Conservation (phyloP, 768 basidiomycete genomes). For the Boletus rubroflammeus region DNA sequence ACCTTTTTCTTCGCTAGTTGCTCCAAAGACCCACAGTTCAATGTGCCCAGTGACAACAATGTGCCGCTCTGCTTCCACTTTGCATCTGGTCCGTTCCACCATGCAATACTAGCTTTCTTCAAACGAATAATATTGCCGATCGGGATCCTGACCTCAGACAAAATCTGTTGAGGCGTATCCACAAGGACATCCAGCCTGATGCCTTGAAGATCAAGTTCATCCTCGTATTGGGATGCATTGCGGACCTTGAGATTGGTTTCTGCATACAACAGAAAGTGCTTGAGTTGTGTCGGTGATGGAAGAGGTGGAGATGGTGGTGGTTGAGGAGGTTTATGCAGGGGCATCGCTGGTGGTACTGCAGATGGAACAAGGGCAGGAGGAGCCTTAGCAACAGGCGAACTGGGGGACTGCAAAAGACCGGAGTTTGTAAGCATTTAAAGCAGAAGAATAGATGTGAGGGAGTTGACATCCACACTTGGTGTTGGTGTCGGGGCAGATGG, state of each 20-base stretch:
- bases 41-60: not conserved
- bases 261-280: not conserved
- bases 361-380: not conserved
- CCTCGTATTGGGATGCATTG: not conserved
- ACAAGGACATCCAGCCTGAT: not conserved
- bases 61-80: not conserved
- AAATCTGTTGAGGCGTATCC: not conserved
- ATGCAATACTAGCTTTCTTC: not conserved
- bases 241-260: not conserved
- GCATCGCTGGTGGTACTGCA: not conserved
- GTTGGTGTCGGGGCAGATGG: too few species aligned
- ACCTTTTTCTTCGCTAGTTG: not conserved
- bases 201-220: not conserved
- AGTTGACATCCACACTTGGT: too few species aligned
- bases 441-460: too few species aligned
- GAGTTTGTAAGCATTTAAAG: too few species aligned
- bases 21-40: not conserved
- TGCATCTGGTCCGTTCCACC: not conserved
- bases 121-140: conserved; percentile 1
- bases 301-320: not conserved
- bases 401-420: not conserved
- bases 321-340: too few species aligned
- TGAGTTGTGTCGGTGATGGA: conserved; percentile 1
- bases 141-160: not conserved
- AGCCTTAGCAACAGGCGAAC: not conserved